Percentiles rank a stretch among this genome's conserved stretches.
phyloP scores from a whole-genome alignment of 192 early-diverging fungal species.

The Cetraspora pellucida region DNA sequence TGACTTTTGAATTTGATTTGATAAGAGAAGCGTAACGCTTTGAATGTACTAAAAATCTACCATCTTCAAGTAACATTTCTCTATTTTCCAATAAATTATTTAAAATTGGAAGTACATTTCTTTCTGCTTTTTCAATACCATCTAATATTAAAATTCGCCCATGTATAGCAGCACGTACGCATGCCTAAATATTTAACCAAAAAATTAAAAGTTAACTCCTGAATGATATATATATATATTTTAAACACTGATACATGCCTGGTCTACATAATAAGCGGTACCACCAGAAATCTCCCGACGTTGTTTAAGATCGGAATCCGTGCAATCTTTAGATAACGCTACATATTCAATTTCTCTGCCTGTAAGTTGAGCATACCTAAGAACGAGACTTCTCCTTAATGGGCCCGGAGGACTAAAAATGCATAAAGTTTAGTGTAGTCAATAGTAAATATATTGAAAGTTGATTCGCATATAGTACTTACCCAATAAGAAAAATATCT shows the following conservation, averaged over 20 bases:
- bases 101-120: conserved; percentile 82
- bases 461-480: background rate
- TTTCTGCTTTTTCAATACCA: conserved; percentile 79
- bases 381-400: conserved; percentile 63
- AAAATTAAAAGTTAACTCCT: too few relatives aligned
- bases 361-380: conserved; percentile 70
- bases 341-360: conserved; percentile 74
- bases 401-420: conserved; percentile 65
- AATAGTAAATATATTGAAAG: background rate
- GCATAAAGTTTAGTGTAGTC: background rate
- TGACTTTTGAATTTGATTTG: conserved; percentile 51
- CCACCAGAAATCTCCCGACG: conserved; percentile 70
- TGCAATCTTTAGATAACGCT: conserved; percentile 70
- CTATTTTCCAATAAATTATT: conserved; percentile 87
- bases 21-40: conserved; percentile 66
- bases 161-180: conserved; percentile 64
- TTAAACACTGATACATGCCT: conserved; percentile 42
- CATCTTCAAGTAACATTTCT: conserved; percentile 84
- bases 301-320: conserved; percentile 82
- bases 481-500: conserved; percentile 82
- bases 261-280: conserved; percentile 63
- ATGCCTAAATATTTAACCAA: conserved; percentile 38
- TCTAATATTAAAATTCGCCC: conserved; percentile 63
- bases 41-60: conserved; percentile 72
- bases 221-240: too few relatives aligned